Evolutionary conservation across 2,329 filamentous ascomycete genomes (phyloP).

Genomic region (Scortechinia acanthostroma): DNA sequence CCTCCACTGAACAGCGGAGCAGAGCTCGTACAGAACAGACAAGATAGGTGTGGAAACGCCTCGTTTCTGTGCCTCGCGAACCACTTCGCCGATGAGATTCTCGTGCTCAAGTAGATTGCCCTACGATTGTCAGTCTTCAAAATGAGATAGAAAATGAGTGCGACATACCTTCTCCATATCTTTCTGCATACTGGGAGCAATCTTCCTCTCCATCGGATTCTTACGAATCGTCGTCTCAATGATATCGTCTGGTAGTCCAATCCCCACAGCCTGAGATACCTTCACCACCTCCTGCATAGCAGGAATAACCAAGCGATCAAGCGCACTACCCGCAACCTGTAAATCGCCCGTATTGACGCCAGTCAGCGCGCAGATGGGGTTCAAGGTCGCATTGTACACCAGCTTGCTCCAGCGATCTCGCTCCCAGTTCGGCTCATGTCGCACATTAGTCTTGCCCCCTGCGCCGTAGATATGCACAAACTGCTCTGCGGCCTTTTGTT

Average conservation of each 20-base stretch:
- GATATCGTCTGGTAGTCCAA: constrained; percentile 30
- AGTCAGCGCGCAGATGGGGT: constrained; percentile 18
- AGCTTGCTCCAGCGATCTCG: constrained; percentile 30
- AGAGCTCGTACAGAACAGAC: too few relatives aligned
- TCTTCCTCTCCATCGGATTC: neutral
- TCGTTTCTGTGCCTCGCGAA: constrained; percentile 35
- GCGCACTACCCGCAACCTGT: constrained; percentile 29
- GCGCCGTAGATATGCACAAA: constrained; percentile 3
- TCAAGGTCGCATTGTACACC: neutral
- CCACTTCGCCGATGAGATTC: constrained; percentile 46
- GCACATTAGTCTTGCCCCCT: constrained; percentile 29
- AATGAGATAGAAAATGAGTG: constrained; percentile 3
- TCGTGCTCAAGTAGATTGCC: constrained; percentile 48
- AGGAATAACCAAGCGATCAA: constrained; percentile 38
- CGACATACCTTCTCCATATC: neutral
- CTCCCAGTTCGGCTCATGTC: constrained; percentile 18
- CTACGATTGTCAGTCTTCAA: constrained; percentile 11
- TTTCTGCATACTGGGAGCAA: neutral
- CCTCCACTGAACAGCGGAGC: too few relatives aligned
- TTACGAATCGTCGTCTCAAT: constrained; percentile 25
- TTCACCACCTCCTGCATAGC: constrained; percentile 43
- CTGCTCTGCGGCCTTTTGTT: constrained; percentile 4
- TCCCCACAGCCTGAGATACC: constrained; percentile 35
- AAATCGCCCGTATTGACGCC: constrained; percentile 41
- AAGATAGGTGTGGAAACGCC: constrained; percentile 43